A percentile compares a stretch with the other conserved stretches of the same genome.
Conservation (phyloP, 768 basidiomycete genomes). For the Multifurca ochricompacta region DNA sequence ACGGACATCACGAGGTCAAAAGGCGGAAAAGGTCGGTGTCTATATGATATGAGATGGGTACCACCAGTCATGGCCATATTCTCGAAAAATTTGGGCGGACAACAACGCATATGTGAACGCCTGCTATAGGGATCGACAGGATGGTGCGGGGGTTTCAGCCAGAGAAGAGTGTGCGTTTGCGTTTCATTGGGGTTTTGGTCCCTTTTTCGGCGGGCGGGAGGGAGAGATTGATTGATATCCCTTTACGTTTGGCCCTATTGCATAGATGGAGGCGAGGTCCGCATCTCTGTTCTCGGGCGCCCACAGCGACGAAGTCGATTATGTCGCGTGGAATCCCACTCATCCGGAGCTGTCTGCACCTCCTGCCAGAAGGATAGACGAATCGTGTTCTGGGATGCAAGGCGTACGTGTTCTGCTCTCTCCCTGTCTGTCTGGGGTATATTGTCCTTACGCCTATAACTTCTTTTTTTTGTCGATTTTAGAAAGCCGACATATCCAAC, state of each 20-base stretch:
- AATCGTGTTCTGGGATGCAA: constrained; percentile 78
- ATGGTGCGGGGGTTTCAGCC: constrained; percentile 69
- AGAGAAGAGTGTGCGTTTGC: constrained; percentile 58
- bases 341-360: constrained; percentile 75
- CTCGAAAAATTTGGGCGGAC: constrained; percentile 7
- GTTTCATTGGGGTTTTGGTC: too few species aligned
- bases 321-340: constrained; percentile 78
- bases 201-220: too few species aligned
- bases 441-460: neutral
- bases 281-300: constrained; percentile 61
- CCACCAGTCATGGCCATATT: neutral
- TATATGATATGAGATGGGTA: constrained; percentile 30
- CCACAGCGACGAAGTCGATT: constrained; percentile 74
- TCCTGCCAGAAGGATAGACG: constrained; percentile 69
- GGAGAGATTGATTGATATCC: too few species aligned
- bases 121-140: too few species aligned
- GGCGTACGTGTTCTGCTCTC: constrained; percentile 43
- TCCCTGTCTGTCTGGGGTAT: neutral
- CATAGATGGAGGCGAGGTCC: constrained; percentile 67
- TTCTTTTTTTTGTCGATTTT: neutral
- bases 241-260: too few species aligned
- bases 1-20: constrained; percentile 68
- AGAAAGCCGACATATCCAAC: constrained; percentile 69
- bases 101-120: constrained; percentile 58
- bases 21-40: constrained; percentile 74